phyloP scores from a whole-genome alignment of 768 basidiomycete genomes.

The Russula emetica region DNA sequence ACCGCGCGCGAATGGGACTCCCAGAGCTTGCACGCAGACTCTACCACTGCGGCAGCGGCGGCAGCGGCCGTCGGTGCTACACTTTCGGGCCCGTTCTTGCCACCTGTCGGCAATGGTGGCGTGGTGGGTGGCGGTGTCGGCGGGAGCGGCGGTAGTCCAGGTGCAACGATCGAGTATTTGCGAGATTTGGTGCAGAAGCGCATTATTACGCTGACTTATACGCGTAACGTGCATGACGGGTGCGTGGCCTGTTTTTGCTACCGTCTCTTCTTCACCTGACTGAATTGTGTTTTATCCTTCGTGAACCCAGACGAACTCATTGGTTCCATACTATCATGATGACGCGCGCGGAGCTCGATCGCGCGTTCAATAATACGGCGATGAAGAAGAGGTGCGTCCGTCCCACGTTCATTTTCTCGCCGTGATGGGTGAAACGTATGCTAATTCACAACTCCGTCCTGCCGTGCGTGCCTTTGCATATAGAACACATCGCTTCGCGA shows the following conservation, averaged over 20 bases:
- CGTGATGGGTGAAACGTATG: too few species aligned
- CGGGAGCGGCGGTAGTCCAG: constrained; percentile 34
- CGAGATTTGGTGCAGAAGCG: constrained; percentile 79
- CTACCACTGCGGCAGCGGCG: constrained; percentile 2
- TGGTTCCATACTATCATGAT: constrained; percentile 89
- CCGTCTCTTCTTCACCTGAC: neutral
- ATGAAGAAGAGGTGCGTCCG: constrained; percentile 72
- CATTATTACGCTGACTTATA: constrained; percentile 78
- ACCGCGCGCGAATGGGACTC: constrained; percentile 62
- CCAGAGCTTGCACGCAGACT: constrained; percentile 57
- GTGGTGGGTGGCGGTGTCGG: neutral
- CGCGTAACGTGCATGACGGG: constrained; percentile 85
- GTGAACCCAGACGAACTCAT: constrained; percentile 56
- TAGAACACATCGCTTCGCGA: constrained; percentile 78
- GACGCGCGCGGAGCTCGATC: constrained; percentile 67
- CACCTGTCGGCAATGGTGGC: neutral
- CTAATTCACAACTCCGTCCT: neutral
- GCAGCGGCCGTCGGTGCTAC: neutral
- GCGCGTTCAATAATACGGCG: constrained; percentile 63
- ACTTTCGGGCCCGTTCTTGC: neutral
- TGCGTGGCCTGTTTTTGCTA: constrained; percentile 37
- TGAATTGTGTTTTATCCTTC: neutral
- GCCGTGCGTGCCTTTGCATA: constrained; percentile 32
- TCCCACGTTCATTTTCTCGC: neutral
- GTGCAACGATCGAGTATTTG: constrained; percentile 73